Percentiles rank a stretch among this genome's conserved stretches.
These are phyloP conservation scores for Mycosphaerella sp. DNA, from an alignment of 2,329 filamentous ascomycete species.

Conservation along the genomic window DNA sequence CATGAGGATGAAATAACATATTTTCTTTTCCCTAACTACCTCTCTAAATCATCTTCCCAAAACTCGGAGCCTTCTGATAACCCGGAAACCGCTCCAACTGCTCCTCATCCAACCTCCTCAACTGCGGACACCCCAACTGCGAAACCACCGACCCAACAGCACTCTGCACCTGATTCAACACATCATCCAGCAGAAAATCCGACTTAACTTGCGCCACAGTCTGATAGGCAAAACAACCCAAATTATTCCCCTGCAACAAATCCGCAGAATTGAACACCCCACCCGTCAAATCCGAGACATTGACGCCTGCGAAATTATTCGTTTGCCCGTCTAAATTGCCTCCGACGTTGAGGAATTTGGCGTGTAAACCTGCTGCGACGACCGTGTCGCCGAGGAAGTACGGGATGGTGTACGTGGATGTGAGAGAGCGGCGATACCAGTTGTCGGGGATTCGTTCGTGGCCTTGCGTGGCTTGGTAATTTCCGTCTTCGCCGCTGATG, in stretches of 20 bases:
- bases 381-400: conserved; percentile 26
- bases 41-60: background rate
- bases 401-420: conserved; percentile 31
- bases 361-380: conserved; percentile 24
- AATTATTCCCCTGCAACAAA: conserved; percentile 32
- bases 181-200: conserved; percentile 20
- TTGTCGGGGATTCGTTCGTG: conserved; percentile 26
- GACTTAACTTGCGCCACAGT: conserved; percentile 33
- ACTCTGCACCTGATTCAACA: conserved; percentile 11
- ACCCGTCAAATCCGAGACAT: conserved; percentile 34
- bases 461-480: conserved; percentile 20
- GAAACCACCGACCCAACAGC: conserved; percentile 15
- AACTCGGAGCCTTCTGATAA: conserved; percentile 16
- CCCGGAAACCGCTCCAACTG: conserved; percentile 28
- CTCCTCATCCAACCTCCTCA: conserved; percentile 25
- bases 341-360: conserved; percentile 32
- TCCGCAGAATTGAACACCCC: conserved; percentile 38
- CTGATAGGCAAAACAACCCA: conserved; percentile 35
- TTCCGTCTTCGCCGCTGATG: conserved; percentile 20
- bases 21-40: too few species aligned
- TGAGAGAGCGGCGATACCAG: conserved; percentile 28
- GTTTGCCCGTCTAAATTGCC: conserved; percentile 34
- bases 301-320: conserved; percentile 34
- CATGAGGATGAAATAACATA: too few species aligned
- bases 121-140: conserved; percentile 26